These are phyloP conservation scores for Umbelopsis ramanniana DNA, from an alignment of 192 early-diverging fungal genomes.

Conservation along the genomic window DNA sequence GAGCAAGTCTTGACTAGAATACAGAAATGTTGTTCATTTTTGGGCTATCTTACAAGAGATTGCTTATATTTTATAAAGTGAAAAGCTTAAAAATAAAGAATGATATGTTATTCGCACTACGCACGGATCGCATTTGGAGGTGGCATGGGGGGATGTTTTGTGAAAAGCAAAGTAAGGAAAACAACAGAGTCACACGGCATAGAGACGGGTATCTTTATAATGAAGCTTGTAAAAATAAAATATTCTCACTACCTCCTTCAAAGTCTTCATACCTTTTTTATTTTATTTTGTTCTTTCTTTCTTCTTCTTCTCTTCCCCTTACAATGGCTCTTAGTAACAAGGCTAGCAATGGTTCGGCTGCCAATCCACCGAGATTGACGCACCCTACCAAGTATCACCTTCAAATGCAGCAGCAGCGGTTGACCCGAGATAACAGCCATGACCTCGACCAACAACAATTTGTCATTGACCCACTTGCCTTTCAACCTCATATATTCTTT, in stretches of 20 bases:
- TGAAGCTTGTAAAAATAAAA: constrained; percentile 21
- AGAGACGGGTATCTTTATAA: constrained; percentile 20
- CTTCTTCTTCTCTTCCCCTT: not conserved
- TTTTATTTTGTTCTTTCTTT: not conserved
- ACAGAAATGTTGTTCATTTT: too few species aligned
- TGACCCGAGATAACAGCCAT: constrained; percentile 8
- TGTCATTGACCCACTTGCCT: constrained; percentile 9
- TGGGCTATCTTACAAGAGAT: not conserved
- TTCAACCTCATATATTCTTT: constrained; percentile 7
- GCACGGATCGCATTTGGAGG: constrained; percentile 2
- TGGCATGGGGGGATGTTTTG: not conserved
- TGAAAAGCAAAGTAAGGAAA: not conserved
- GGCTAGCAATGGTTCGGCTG: not conserved
- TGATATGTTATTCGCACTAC: not conserved
- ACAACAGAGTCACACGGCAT: constrained; percentile 17
- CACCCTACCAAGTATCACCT: constrained; percentile 15
- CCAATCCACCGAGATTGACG: constrained; percentile 15
- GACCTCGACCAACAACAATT: constrained; percentile 24
- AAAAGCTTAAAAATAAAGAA: not conserved
- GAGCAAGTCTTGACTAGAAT: too few species aligned
- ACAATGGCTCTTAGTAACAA: constrained; percentile 8
- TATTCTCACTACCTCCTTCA: constrained; percentile 18
- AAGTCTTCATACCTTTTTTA: constrained; percentile 8
- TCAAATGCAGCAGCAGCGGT: constrained; percentile 16
- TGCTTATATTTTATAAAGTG: not conserved